phyloP scores from a whole-genome alignment of 2,329 filamentous ascomycete genomes.

The Nigrospora sphaerica region DNA sequence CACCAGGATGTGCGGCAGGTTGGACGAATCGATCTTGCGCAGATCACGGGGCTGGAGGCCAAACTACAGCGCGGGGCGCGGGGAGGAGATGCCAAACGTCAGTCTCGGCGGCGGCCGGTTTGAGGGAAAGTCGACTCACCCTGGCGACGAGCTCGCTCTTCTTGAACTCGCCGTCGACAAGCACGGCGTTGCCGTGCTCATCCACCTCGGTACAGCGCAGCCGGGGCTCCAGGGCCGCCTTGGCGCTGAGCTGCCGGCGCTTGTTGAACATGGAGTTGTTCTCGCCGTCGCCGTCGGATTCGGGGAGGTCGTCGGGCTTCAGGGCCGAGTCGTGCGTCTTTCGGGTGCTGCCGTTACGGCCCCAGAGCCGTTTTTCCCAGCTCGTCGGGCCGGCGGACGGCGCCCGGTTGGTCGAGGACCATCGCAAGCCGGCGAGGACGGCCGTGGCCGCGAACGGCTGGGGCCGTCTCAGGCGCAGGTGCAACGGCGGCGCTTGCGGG shows the following conservation, averaged over 20 bases:
- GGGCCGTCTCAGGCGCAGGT: not conserved
- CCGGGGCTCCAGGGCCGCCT: conserved; percentile 76
- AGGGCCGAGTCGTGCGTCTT: conserved; percentile 27
- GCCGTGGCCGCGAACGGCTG: not conserved
- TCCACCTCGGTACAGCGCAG: conserved; percentile 94
- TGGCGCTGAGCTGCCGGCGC: conserved; percentile 63
- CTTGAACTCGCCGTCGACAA: conserved; percentile 93
- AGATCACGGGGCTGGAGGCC: conserved; percentile 89
- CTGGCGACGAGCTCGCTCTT: conserved; percentile 96
- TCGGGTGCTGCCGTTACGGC: conserved; percentile 25
- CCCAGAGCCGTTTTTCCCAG: conserved; percentile 46
- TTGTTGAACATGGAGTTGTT: conserved; percentile 60
- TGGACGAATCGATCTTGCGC: conserved; percentile 94
- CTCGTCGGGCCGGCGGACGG: conserved; percentile 18
- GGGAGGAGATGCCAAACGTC: not conserved
- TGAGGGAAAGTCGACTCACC: conserved; percentile 34
- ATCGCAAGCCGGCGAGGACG: not conserved
- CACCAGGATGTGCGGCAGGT: conserved; percentile 90
- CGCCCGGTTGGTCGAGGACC: conserved; percentile 10
- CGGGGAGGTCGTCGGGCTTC: conserved; percentile 53
- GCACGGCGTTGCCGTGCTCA: conserved; percentile 81
- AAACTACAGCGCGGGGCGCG: conserved; percentile 55
- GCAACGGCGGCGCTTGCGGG: not conserved
- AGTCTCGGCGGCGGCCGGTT: not conserved
- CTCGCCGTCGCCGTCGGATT: conserved; percentile 49